These are phyloP conservation scores for Nicotiana undulata DNA, from an alignment of 257 asterid species.

Conservation along the genomic window DNA sequence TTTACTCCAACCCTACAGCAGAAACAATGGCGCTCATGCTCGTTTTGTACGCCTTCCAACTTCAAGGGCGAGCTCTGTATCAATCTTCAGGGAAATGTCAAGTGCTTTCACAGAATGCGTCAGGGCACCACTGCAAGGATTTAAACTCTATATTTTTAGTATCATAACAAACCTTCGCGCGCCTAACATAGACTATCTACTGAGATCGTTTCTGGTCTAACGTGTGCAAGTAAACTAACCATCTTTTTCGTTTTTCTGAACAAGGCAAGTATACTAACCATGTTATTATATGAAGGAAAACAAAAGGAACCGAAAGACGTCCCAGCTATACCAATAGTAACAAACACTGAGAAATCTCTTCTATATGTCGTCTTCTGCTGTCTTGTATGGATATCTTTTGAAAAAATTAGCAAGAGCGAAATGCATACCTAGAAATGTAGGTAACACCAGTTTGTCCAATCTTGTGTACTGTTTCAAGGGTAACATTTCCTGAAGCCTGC, in stretches of 20 bases:
- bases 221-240: neutral
- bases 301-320: neutral
- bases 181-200: neutral
- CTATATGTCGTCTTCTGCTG: neutral
- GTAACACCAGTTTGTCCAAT: slow-evolving; percentile 94
- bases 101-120: slow-evolving; percentile 98
- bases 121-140: slow-evolving; percentile 70
- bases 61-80: slow-evolving; percentile 84
- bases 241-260: neutral
- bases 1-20: neutral
- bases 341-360: neutral
- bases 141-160: neutral
- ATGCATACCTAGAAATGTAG: slow-evolving; percentile 74
- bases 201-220: neutral
- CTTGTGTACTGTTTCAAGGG: slow-evolving; percentile 75
- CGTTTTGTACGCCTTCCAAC: slow-evolving; percentile 94
- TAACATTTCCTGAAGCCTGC: slow-evolving; percentile 98
- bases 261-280: no score
- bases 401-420: neutral
- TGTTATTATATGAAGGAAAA: neutral
- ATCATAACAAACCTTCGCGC: neutral
- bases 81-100: slow-evolving; percentile 87
- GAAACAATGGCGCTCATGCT: slow-evolving; percentile 37
- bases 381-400: neutral
- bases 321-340: neutral